phyloP scores from a whole-genome alignment of 495 filamentous ascomycete genomes.

The Polyplosphaeria fusca region DNA sequence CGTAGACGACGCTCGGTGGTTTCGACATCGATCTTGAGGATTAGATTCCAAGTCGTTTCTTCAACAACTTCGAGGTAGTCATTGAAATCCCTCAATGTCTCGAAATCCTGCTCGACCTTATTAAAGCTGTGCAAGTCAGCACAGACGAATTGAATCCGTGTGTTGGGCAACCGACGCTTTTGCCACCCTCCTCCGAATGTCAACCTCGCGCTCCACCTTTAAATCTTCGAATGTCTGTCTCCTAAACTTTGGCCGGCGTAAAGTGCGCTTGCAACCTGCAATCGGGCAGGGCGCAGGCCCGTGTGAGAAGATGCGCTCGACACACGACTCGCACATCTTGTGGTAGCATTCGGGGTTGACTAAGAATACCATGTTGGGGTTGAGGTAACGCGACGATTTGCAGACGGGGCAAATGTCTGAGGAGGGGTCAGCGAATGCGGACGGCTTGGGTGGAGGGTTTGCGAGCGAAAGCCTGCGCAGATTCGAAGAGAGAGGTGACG shows the following conservation, averaged over 20 bases:
- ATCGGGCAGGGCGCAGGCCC: constrained; percentile 90
- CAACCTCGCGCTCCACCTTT: constrained; percentile 86
- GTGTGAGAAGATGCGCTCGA: constrained; percentile 86
- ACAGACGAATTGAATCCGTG: background rate
- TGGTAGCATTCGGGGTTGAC: constrained; percentile 99
- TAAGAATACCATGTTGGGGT: constrained; percentile 86
- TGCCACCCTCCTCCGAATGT: constrained; percentile 78
- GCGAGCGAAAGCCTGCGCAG: constrained; percentile 10
- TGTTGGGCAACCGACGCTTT: constrained; percentile 50
- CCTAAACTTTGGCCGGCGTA: constrained; percentile 80
- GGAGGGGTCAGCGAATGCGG: constrained; percentile 22
- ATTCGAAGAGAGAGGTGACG: constrained; percentile 14
- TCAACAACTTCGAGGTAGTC: constrained; percentile 94
- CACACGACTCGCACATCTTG: constrained; percentile 93
- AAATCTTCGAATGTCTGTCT: constrained; percentile 88
- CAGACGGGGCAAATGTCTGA: constrained; percentile 92
- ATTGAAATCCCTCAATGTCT: constrained; percentile 75
- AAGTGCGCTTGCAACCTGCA: constrained; percentile 75
- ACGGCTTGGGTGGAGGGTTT: background rate
- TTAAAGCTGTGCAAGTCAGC: constrained; percentile 57
- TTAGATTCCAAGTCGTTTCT: constrained; percentile 81
- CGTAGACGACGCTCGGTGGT: constrained; percentile 68
- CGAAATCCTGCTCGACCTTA: constrained; percentile 84
- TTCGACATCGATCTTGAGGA: constrained; percentile 64
- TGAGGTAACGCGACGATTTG: constrained; percentile 92